Conservation (phyloP, 2,329 filamentous ascomycete genomes). For the Cryphonectria naterciae region DNA sequence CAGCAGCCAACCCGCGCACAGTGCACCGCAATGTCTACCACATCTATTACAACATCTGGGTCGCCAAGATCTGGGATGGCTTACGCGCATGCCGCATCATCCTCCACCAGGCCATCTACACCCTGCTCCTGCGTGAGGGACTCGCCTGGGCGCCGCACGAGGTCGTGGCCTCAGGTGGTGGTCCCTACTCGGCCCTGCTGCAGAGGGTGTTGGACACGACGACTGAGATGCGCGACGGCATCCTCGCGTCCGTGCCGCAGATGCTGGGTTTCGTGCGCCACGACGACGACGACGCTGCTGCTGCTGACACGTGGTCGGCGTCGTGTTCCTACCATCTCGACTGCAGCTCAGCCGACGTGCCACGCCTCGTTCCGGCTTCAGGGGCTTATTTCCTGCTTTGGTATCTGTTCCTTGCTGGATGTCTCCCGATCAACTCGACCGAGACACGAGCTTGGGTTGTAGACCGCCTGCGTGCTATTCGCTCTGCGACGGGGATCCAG, state of each 20-base stretch:
- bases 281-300: background rate
- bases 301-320: background rate
- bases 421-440: constrained; percentile 14
- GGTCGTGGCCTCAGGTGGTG: constrained; percentile 10
- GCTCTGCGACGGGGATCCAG: constrained; percentile 19
- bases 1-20: constrained; percentile 5
- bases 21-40: constrained; percentile 21
- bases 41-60: constrained; percentile 20
- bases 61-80: constrained; percentile 22
- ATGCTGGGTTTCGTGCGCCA: constrained; percentile 27
- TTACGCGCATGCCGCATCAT: constrained; percentile 24
- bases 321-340: background rate
- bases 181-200: constrained; percentile 8
- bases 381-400: constrained; percentile 20
- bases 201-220: background rate
- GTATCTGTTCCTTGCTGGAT: constrained; percentile 18
- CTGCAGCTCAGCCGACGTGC: background rate
- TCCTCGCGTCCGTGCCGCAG: constrained; percentile 24
- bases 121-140: constrained; percentile 18
- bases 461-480: constrained; percentile 9
- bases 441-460: constrained; percentile 17
- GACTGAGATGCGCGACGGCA: constrained; percentile 14
- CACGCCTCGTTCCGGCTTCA: constrained; percentile 8
- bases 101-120: constrained; percentile 17
- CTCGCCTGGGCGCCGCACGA: constrained; percentile 19